phyloP scores from a whole-genome alignment of 768 basidiomycete species.

The Boletus tylopilopsis region DNA sequence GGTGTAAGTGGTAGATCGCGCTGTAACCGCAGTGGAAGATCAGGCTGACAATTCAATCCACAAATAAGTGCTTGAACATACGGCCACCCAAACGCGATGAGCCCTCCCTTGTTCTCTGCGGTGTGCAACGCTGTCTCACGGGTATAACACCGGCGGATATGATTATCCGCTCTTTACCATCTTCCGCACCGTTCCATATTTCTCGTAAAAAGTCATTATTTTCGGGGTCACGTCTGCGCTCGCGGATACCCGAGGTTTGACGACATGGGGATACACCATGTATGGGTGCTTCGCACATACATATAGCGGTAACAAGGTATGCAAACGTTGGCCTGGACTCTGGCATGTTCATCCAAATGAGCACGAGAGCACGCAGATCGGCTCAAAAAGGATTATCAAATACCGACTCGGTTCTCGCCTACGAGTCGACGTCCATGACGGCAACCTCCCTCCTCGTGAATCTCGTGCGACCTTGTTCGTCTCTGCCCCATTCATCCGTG shows the following conservation, averaged over 20 bases:
- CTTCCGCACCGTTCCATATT: not conserved
- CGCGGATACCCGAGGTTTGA: not conserved
- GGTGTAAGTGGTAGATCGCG: slow-evolving; percentile 15
- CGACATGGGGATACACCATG: not conserved
- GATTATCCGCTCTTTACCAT: not conserved
- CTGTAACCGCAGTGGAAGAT: slow-evolving; percentile 23
- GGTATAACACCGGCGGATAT: not conserved
- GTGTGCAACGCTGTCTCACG: not conserved
- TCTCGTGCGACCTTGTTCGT: slow-evolving; percentile 51
- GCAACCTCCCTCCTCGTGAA: slow-evolving; percentile 56
- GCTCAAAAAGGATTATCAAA: slow-evolving; percentile 25
- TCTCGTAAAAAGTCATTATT: not conserved
- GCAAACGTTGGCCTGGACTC: slow-evolving; percentile 34
- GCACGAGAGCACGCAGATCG: no score
- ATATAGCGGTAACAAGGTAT: slow-evolving; percentile 27
- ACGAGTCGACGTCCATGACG: slow-evolving; percentile 46
- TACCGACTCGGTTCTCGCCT: slow-evolving; percentile 47
- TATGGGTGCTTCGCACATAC: slow-evolving; percentile 7
- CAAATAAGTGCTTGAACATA: no score
- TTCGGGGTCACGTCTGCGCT: not conserved
- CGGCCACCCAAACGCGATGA: no score
- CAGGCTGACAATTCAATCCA: slow-evolving; percentile 15
- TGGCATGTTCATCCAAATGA: slow-evolving; percentile 44
- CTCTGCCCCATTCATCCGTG: not conserved
- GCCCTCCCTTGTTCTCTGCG: not conserved